Evolutionary conservation across 306 rosid genomes (phyloP).

Genomic region (Lablab purpureus): DNA sequence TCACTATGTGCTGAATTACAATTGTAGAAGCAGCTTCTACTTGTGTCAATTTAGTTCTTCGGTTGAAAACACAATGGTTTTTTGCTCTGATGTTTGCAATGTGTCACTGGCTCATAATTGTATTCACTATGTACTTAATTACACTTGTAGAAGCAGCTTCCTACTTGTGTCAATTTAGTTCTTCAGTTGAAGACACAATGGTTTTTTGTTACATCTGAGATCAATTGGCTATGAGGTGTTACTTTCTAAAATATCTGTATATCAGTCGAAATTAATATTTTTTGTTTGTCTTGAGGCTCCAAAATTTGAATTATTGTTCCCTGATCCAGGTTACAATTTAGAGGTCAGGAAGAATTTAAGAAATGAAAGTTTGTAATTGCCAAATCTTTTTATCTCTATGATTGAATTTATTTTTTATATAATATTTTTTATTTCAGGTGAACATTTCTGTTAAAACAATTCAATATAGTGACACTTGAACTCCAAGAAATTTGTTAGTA

Average conservation of each 20-base stretch:
- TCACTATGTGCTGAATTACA: not conserved
- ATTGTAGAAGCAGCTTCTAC: slow-evolving; percentile 6
- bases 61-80: slow-evolving; percentile 12
- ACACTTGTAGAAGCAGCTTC: slow-evolving; percentile 9
- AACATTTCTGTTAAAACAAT: not conserved
- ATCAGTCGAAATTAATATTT: not conserved
- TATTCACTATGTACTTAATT: not conserved
- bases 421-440: not conserved
- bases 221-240: slow-evolving; percentile 1
- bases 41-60: slow-evolving; percentile 19
- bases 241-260: not conserved
- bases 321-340: not conserved
- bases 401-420: not conserved
- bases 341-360: slow-evolving; percentile 9
- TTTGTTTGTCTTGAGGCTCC: slow-evolving; percentile 1
- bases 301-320: slow-evolving; percentile 1
- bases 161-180: slow-evolving; percentile 6
- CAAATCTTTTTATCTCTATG: not conserved
- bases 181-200: slow-evolving; percentile 14
- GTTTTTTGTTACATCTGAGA: not conserved
- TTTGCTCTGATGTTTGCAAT: slow-evolving; percentile 18
- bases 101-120: not conserved
- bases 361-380: not conserved
- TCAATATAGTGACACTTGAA: slow-evolving; percentile 10
- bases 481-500: slow-evolving; percentile 5